Conservation (phyloP, 768 basidiomycete species). For the Boletus rubroflammeus region DNA sequence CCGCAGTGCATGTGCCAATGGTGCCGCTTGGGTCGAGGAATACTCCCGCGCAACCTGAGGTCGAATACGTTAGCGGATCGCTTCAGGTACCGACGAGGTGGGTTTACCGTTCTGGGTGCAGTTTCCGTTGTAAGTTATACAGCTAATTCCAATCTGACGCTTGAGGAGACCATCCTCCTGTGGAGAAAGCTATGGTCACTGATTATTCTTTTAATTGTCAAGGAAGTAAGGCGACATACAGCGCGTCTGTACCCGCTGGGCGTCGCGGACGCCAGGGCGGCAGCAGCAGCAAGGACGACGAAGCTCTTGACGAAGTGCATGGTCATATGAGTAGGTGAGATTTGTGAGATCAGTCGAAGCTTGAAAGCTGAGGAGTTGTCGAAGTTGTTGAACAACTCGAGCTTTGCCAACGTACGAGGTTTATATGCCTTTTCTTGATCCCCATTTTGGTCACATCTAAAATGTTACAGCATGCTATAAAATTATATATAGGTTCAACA, state of each 20-base stretch:
- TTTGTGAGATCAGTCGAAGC: background rate
- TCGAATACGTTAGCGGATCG: background rate
- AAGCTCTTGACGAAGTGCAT: background rate
- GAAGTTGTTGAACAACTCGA: background rate
- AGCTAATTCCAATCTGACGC: background rate
- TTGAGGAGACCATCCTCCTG: background rate
- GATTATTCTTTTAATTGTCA: too few relatives aligned
- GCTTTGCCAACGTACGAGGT: background rate
- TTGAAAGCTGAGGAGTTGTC: background rate
- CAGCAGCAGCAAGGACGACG: background rate
- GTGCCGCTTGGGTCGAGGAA: background rate
- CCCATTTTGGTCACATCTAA: background rate
- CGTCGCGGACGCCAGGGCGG: background rate
- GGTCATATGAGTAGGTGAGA: background rate
- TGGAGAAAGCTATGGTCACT: background rate
- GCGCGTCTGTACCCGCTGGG: background rate
- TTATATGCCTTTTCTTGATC: background rate
- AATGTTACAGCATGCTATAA: background rate
- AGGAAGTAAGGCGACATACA: background rate
- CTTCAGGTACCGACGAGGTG: background rate
- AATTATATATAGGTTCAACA: too few relatives aligned
- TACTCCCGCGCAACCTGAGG: background rate
- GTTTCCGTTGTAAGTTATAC: background rate
- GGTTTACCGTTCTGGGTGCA: background rate
- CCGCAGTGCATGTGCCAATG: background rate